Evolutionary conservation across 2,329 filamentous ascomycete species (phyloP).

Genomic region (Ciborinia camelliae): DNA sequence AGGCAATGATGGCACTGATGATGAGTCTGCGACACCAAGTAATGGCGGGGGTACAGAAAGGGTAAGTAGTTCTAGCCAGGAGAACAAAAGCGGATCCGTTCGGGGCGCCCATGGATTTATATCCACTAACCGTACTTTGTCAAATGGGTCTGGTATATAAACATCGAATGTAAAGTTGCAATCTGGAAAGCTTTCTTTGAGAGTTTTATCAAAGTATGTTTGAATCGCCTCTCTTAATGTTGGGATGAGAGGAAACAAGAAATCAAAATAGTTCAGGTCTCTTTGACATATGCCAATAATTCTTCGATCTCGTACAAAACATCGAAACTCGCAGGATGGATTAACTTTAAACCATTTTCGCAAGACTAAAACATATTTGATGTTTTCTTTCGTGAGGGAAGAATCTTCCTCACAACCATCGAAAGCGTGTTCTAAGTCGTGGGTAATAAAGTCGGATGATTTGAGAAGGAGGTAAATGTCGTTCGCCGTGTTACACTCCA

Average conservation of each 20-base stretch:
- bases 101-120: constrained; percentile 91
- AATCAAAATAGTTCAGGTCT: constrained; percentile 86
- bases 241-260: constrained; percentile 62
- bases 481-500: constrained; percentile 84
- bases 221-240: constrained; percentile 66
- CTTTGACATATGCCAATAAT: constrained; percentile 84
- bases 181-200: constrained; percentile 79
- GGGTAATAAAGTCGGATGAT: constrained; percentile 89
- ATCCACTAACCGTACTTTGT: constrained; percentile 71
- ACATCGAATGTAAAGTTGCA: constrained; percentile 85
- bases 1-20: constrained; percentile 34
- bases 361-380: constrained; percentile 63
- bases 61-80: constrained; percentile 81
- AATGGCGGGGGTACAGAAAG: constrained; percentile 60
- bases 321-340: constrained; percentile 89
- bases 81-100: constrained; percentile 86
- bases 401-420: constrained; percentile 57
- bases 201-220: constrained; percentile 70
- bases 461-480: constrained; percentile 94
- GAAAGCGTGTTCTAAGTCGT: constrained; percentile 91
- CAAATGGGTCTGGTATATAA: constrained; percentile 70
- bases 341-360: constrained; percentile 86
- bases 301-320: constrained; percentile 81
- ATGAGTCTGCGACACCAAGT: constrained; percentile 46
- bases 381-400: constrained; percentile 38